Percentiles rank a stretch among this genome's conserved stretches.
Conservation (phyloP, 345 rosid species). For the Pseudoturritis turrita region DNA sequence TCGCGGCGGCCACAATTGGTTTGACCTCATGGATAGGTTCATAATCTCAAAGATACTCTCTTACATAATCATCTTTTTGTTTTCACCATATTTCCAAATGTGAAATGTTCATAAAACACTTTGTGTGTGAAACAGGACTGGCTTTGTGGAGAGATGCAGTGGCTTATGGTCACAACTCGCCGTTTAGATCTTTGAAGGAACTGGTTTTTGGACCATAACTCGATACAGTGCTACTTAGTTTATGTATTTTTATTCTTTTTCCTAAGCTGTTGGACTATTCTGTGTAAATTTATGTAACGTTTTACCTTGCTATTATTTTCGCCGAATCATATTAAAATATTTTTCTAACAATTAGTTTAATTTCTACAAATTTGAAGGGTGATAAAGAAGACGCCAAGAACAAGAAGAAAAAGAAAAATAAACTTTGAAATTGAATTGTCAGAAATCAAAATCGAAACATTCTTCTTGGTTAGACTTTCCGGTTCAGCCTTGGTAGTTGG, state of each 20-base stretch:
- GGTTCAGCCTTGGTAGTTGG: not conserved
- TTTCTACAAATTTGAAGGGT: not conserved
- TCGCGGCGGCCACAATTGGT: slow-evolving; percentile 63
- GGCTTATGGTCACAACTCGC: slow-evolving; percentile 60
- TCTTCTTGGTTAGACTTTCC: not conserved
- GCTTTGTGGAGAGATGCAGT: slow-evolving; percentile 69
- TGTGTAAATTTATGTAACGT: not conserved
- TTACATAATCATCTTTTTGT: not conserved
- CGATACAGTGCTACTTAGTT: no score
- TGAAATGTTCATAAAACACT: not conserved
- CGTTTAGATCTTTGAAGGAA: slow-evolving; percentile 59
- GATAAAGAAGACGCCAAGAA: no score
- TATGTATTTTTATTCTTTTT: not conserved
- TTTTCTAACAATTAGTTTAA: not conserved
- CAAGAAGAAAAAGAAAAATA: no score
- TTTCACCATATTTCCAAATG: not conserved
- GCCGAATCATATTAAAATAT: not conserved
- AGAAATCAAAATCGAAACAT: not conserved
- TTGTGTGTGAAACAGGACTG: slow-evolving; percentile 43
- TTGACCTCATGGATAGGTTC: slow-evolving; percentile 80
- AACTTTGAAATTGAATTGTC: no score
- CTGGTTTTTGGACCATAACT: slow-evolving; percentile 50
- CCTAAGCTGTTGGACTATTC: not conserved
- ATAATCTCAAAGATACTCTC: not conserved
- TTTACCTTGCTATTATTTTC: not conserved